phyloP scores from a whole-genome alignment of 140 eudicot species.

The Anethum foeniculum region DNA sequence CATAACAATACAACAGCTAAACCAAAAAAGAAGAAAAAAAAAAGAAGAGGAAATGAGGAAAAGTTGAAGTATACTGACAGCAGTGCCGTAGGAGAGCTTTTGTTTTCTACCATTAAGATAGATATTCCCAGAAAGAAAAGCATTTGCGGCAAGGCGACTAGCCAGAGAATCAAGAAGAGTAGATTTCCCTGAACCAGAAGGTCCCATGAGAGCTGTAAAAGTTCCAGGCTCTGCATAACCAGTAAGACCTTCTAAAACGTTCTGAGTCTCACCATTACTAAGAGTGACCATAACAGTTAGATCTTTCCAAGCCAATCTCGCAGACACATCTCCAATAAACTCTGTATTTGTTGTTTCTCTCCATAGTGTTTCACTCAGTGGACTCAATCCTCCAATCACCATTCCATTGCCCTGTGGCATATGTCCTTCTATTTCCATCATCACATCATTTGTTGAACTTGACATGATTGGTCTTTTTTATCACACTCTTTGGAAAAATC shows the following conservation, averaged over 20 bases:
- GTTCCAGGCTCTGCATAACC: slow-evolving; percentile 96
- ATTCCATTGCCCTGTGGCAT: slow-evolving; percentile 32
- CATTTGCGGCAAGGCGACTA: slow-evolving; percentile 87
- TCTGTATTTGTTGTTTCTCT: slow-evolving; percentile 47
- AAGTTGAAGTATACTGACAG: slow-evolving; percentile 44
- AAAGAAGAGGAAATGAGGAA: neutral
- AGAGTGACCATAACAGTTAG: slow-evolving; percentile 88
- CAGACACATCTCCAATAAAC: slow-evolving; percentile 87
- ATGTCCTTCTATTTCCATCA: slow-evolving; percentile 58
- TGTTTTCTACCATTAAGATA: slow-evolving; percentile 83
- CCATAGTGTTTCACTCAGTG: slow-evolving; percentile 83
- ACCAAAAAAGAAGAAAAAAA: no score
- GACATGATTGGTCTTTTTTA: slow-evolving; percentile 4
- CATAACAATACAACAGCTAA: neutral
- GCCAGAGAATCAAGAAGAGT: slow-evolving; percentile 90
- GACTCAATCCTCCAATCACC: slow-evolving; percentile 58
- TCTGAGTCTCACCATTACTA: slow-evolving; percentile 77
- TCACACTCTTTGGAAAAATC: neutral
- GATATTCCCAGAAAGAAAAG: slow-evolving; percentile 74
- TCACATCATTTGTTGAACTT: slow-evolving; percentile 24
- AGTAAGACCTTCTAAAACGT: slow-evolving; percentile 63
- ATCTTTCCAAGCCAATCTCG: slow-evolving; percentile 87
- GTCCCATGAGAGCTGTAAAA: slow-evolving; percentile 96
- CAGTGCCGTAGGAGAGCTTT: slow-evolving; percentile 86
- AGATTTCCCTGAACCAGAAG: slow-evolving; percentile 97